A percentile compares a stretch with the other conserved stretches of the same genome.
phyloP scores from a whole-genome alignment of 129 eudicot species.

The Ambrosia trifida region DNA sequence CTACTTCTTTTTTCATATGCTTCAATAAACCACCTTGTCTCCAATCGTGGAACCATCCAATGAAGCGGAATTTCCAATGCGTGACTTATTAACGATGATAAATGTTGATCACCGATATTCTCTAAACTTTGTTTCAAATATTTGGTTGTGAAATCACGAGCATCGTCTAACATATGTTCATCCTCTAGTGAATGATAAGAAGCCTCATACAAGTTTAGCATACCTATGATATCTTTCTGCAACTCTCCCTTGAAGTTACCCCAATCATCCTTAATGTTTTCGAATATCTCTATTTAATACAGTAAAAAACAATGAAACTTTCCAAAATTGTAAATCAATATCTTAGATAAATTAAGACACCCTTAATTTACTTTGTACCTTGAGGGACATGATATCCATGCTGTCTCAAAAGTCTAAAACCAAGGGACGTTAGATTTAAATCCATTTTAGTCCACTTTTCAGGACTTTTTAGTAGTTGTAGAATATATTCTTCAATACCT shows the following conservation, averaged over 20 bases:
- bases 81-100: conserved; percentile 22
- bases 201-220: conserved; percentile 35
- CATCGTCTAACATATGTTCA: conserved; percentile 24
- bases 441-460: not conserved
- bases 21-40: conserved; percentile 31
- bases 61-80: conserved; percentile 33
- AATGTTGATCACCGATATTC: not conserved
- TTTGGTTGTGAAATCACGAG: conserved; percentile 22
- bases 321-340: no score
- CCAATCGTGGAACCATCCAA: conserved; percentile 32
- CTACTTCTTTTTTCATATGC: not conserved
- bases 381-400: conserved; percentile 41
- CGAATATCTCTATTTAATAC: conserved; percentile 29
- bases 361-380: conserved; percentile 27
- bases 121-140: conserved; percentile 6
- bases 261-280: not conserved
- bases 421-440: conserved; percentile 38
- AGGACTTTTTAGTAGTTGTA: not conserved
- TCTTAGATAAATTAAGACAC: no score
- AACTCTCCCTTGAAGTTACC: not conserved
- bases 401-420: conserved; percentile 53
- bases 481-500: conserved; percentile 26
- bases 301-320: no score
- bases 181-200: conserved; percentile 29
- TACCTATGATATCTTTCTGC: conserved; percentile 8